phyloP scores from a whole-genome alignment of 768 basidiomycete species.

The Panaeolus papilionaceus region DNA sequence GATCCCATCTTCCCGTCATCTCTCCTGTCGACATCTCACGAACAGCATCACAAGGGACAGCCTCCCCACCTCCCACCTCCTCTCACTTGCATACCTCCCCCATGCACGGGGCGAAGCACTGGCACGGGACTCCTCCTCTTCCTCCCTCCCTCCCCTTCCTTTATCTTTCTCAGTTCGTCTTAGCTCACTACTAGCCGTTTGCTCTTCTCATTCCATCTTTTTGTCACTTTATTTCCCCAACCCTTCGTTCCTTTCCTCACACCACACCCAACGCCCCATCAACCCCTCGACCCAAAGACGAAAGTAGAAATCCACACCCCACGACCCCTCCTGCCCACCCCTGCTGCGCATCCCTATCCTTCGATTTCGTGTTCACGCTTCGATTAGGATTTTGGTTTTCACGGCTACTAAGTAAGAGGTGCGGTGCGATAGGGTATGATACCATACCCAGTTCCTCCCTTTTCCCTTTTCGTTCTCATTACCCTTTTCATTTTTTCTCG shows the following conservation, averaged over 20 bases:
- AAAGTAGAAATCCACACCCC: not conserved
- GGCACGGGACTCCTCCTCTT: too few relatives aligned
- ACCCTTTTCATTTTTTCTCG: too few relatives aligned
- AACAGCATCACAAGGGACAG: conserved; percentile 3
- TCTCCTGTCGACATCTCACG: not conserved
- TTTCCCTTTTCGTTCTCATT: not conserved
- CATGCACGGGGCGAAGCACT: not conserved
- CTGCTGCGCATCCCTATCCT: conserved; percentile 3
- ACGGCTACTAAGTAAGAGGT: not conserved
- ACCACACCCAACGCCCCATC: too few relatives aligned
- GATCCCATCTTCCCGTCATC: conserved; percentile 10
- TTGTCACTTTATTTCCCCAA: too few relatives aligned
- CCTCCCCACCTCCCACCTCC: not conserved
- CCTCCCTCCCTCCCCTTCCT: too few relatives aligned
- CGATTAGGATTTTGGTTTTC: too few relatives aligned
- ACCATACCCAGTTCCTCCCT: not conserved
- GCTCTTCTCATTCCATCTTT: too few relatives aligned
- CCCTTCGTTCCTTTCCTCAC: too few relatives aligned
- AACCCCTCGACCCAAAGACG: not conserved
- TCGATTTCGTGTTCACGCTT: not conserved
- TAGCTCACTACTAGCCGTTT: too few relatives aligned
- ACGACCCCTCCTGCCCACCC: not conserved
- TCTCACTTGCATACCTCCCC: not conserved
- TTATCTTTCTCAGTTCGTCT: too few relatives aligned
- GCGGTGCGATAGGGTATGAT: not conserved